A percentile compares a stretch with the other conserved stretches of the same genome.
phyloP scores from a whole-genome alignment of 345 rosid genomes.

The Eucalyptus regnans region DNA sequence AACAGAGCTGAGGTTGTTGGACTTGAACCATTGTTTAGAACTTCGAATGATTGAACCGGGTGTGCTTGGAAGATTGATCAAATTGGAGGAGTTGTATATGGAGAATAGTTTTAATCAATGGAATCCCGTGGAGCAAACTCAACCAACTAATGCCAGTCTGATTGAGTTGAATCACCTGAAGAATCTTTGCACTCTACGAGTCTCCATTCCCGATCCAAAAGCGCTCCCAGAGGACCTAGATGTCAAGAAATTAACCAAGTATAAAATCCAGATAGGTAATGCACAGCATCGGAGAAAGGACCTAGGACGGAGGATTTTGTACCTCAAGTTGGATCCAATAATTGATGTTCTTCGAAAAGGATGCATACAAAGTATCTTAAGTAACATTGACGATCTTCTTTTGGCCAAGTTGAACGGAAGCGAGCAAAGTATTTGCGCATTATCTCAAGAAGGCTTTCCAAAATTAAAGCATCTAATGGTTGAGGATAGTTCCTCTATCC shows the following conservation, averaged over 20 bases:
- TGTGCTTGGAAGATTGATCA: too few species aligned
- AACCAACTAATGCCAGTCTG: too few species aligned
- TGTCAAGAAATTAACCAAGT: background rate
- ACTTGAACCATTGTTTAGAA: accelerated
- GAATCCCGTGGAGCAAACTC: too few species aligned
- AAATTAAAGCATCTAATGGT: too few species aligned
- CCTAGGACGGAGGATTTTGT: accelerated
- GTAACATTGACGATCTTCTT: accelerated
- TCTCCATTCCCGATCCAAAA: background rate
- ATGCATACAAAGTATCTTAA: accelerated
- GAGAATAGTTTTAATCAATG: too few species aligned
- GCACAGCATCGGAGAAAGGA: accelerated
- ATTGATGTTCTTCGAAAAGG: background rate
- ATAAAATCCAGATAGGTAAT: background rate
- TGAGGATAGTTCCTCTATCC: accelerated
- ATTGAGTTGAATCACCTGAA: too few species aligned
- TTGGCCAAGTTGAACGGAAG: background rate
- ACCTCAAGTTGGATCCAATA: too few species aligned
- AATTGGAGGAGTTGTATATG: too few species aligned
- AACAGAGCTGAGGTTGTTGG: background rate
- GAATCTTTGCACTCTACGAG: too few species aligned
- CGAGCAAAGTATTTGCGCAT: background rate
- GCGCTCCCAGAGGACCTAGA: background rate
- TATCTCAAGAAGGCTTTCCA: background rate
- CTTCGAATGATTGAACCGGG: background rate